A percentile compares a stretch with the other conserved stretches of the same genome.
Evolutionary conservation across 768 basidiomycete species (phyloP).

Genomic region (Tricholoma terreum): DNA sequence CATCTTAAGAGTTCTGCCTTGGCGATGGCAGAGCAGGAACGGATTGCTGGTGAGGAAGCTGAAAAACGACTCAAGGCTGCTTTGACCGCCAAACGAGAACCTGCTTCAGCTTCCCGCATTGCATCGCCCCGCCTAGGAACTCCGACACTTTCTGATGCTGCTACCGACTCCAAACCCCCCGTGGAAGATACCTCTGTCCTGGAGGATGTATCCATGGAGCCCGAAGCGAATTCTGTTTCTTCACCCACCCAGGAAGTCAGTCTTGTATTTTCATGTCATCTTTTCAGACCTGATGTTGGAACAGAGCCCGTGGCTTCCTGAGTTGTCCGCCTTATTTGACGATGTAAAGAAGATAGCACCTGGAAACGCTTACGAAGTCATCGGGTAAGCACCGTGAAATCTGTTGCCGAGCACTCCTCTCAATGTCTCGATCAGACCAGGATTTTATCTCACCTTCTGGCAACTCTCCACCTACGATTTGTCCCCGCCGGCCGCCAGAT

Average conservation of each 20-base stretch:
- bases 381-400: slow-evolving; percentile 54
- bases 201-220: slow-evolving; percentile 54
- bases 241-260: slow-evolving; percentile 37
- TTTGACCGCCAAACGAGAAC: slow-evolving; percentile 74
- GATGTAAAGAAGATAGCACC: slow-evolving; percentile 74
- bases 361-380: slow-evolving; percentile 54
- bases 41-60: slow-evolving; percentile 66
- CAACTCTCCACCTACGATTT: slow-evolving; percentile 92
- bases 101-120: slow-evolving; percentile 54
- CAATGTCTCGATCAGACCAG: slow-evolving; percentile 52
- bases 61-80: slow-evolving; percentile 82
- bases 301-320: slow-evolving; percentile 78
- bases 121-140: slow-evolving; percentile 54
- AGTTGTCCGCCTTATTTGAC: slow-evolving; percentile 69
- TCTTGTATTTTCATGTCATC: slow-evolving; percentile 2
- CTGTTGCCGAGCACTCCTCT: slow-evolving; percentile 4
- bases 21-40: slow-evolving; percentile 65
- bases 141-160: slow-evolving; percentile 22
- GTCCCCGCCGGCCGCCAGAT: slow-evolving; percentile 68
- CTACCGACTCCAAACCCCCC: slow-evolving; percentile 24
- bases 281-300: slow-evolving; percentile 7
- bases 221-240: slow-evolving; percentile 33
- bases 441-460: slow-evolving; percentile 97
- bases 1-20: slow-evolving; percentile 52
- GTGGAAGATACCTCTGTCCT: slow-evolving; percentile 21